Conservation (phyloP, 2,329 filamentous ascomycete species). For the Scolecobasidium constrictum region DNA sequence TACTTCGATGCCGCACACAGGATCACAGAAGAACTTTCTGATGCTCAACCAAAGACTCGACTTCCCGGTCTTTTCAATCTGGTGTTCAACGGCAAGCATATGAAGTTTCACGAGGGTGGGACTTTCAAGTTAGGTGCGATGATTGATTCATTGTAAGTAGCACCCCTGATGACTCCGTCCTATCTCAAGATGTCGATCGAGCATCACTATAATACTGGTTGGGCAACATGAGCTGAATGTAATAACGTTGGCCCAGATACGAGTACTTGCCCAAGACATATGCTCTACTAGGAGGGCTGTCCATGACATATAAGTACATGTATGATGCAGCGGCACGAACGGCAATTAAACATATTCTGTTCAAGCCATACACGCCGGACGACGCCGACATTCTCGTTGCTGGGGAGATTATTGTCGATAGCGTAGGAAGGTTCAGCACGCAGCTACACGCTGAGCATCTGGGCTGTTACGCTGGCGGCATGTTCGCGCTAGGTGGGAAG, state of each 20-base stretch:
- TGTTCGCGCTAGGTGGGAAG: conserved; percentile 56
- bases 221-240: not conserved
- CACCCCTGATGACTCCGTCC: conserved; percentile 33
- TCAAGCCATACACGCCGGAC: conserved; percentile 31
- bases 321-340: conserved; percentile 30
- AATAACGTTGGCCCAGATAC: conserved; percentile 33
- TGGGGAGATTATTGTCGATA: conserved; percentile 10
- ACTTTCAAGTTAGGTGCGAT: conserved; percentile 44
- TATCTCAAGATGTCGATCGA: not conserved
- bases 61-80: conserved; percentile 30
- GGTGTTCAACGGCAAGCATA: conserved; percentile 13
- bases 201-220: not conserved
- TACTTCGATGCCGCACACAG: conserved; percentile 28
- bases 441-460: conserved; percentile 37
- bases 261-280: conserved; percentile 37
- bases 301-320: conserved; percentile 31
- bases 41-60: conserved; percentile 22
- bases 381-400: conserved; percentile 30
- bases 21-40: conserved; percentile 23
- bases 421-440: not conserved
- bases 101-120: conserved; percentile 19
- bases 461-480: conserved; percentile 59
- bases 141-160: conserved; percentile 45
- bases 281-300: conserved; percentile 11
- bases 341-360: conserved; percentile 30